Base-by-base conservation (phyloP, 2,329 filamentous ascomycete genomes). In the Madurella mycetomatis region DNA sequence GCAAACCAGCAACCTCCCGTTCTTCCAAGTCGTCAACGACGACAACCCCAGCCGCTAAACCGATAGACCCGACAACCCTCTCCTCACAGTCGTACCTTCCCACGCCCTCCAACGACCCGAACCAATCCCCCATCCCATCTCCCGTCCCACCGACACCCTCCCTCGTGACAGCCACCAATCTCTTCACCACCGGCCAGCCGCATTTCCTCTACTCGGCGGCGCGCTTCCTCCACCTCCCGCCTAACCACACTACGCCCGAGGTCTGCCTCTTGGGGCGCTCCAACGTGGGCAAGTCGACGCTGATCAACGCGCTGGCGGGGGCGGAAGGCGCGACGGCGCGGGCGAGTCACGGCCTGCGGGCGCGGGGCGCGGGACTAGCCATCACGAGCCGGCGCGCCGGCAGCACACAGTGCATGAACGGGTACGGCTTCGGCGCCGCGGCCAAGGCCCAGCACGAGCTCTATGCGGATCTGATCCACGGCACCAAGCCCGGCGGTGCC, bases 281-380 rank as follows among this genome's bases (percentile, higher is more conserved):
- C 60, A 95, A 95, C 67, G 90, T 91, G 41, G 90, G 90, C 66
- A 95, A 95, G 69, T 94, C 89, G 1, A 90, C 89, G 15, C 87
- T 95, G 62, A 85, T 95, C 72, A 95, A 95, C 66, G 87, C 87
- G 16, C 79, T 95, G 34, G 82, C 86, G 2, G 85, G 85, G 34
- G 60, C 64, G 9, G 44, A 55, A 48, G 58, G 51, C 53, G 53
- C 57, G 54, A 47, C 43, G 15, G 68, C 68, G n/a, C 64, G 68
- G 30, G 47, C 45, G 19, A 57, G 54, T 25, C 66, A 70, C 58
- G 66, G 66, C 2, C 49, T 61, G 9, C 47, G 41, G 2, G 57
- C 63, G 19, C 64, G 67, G 19, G 79, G 82, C 31, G 70, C 82
- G 52, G 78, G 74, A 4, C 67, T 78, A 5, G 81, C 81, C 12